A percentile compares a stretch with the other conserved stretches of the same genome.
phyloP scores from a whole-genome alignment of 108 stramenopile genomes.

The Nitzschia inconspicua region DNA sequence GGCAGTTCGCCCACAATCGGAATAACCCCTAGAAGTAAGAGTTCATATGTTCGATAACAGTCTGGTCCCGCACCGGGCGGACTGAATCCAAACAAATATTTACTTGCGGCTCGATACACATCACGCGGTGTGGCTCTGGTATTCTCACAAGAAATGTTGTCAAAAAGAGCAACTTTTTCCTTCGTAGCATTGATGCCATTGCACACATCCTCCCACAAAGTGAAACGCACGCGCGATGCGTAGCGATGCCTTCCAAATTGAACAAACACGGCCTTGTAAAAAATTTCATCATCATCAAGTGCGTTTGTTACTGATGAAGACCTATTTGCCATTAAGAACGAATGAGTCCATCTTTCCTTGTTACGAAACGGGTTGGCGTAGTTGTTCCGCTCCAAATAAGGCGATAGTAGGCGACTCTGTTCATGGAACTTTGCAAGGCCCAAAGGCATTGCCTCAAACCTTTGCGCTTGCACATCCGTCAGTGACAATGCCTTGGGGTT shows the following conservation, averaged over 20 bases:
- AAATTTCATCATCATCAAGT: no score
- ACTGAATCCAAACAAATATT: conserved; percentile 18
- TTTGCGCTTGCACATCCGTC: neutral
- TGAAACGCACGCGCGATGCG: no score
- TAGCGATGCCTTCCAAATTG: no score
- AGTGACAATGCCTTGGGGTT: neutral
- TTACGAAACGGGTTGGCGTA: neutral
- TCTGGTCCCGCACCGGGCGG: conserved; percentile 18
- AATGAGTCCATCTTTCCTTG: no score
- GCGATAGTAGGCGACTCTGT: neutral
- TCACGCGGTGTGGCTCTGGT: neutral
- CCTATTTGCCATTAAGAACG: no score
- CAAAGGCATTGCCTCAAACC: neutral
- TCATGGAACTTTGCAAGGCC: neutral
- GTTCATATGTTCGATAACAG: conserved; percentile 26
- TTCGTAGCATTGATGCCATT: neutral
- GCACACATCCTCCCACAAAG: neutral
- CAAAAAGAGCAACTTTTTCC: neutral
- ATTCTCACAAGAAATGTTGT: neutral
- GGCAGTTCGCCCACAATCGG: conserved; percentile 2
- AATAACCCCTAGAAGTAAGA: conserved; percentile 13
- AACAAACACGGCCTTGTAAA: no score
- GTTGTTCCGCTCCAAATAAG: conserved; percentile 1
- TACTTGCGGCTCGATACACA: conserved; percentile 10
- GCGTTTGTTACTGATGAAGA: no score